phyloP scores from a whole-genome alignment of 2,329 filamentous ascomycete genomes.

The Ophiostoma populinum region DNA sequence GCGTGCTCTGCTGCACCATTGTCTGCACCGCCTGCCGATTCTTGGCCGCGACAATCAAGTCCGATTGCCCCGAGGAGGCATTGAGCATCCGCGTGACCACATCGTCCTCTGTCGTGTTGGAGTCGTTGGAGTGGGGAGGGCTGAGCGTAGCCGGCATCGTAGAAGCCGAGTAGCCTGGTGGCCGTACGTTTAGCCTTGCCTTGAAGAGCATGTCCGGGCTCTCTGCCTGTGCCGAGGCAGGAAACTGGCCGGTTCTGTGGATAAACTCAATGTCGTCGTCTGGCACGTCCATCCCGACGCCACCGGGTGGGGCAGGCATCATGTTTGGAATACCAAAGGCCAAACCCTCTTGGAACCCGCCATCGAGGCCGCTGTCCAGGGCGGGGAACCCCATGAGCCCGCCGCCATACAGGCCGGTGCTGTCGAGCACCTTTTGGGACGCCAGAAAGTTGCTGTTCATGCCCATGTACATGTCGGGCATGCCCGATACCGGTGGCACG shows the following conservation, averaged over 20 bases:
- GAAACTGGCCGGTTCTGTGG: background rate
- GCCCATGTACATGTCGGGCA: constrained; percentile 10
- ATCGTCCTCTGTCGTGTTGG: background rate
- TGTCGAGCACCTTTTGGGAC: constrained; percentile 3
- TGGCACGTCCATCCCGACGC: background rate
- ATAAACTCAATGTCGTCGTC: constrained; percentile 4
- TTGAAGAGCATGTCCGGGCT: background rate
- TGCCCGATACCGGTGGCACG: background rate
- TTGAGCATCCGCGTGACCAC: background rate
- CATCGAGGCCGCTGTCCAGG: constrained; percentile 1
- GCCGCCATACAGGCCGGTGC: constrained; percentile 1
- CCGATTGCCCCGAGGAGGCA: too few relatives aligned
- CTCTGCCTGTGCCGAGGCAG: background rate
- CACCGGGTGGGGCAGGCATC: background rate
- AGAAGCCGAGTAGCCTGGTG: background rate
- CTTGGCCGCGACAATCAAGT: background rate
- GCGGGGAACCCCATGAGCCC: constrained; percentile 3
- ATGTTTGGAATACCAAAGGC: constrained; percentile 1
- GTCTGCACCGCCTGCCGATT: background rate
- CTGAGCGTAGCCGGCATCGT: background rate
- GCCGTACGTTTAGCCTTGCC: background rate
- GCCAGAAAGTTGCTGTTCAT: constrained; percentile 14
- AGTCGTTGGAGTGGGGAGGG: background rate
- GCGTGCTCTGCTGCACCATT: background rate
- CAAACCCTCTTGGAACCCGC: background rate